These are phyloP conservation scores for Pseudonitzschia delicatissima DNA, from an alignment of 108 stramenopile species.

Conservation along the genomic window DNA sequence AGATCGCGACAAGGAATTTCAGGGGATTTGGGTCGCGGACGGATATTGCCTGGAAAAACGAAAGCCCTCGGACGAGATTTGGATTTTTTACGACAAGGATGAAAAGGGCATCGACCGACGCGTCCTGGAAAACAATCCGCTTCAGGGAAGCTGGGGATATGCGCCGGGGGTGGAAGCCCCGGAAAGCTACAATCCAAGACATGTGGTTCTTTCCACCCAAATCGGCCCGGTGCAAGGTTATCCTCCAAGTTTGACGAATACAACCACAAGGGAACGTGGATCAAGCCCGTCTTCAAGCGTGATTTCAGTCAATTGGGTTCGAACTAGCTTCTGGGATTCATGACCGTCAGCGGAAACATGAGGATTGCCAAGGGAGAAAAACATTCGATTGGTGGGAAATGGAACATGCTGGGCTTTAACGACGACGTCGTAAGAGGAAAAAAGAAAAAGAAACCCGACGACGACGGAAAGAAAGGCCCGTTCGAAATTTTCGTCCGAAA, in stretches of 20 bases:
- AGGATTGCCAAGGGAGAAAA: constrained; percentile 12
- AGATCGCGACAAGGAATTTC: constrained; percentile 7
- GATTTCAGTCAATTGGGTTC: constrained; percentile 13
- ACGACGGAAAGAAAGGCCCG: constrained; percentile 4
- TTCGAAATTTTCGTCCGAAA: constrained; percentile 26
- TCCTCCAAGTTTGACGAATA: constrained; percentile 6
- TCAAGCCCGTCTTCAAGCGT: constrained; percentile 28
- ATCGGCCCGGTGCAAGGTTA: constrained; percentile 8
- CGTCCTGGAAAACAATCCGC: constrained; percentile 28
- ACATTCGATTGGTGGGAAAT: constrained; percentile 18
- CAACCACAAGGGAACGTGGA: constrained; percentile 19
- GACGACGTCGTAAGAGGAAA: constrained; percentile 22
- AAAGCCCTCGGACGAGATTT: constrained; percentile 3
- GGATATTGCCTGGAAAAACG: constrained; percentile 16
- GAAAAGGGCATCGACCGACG: constrained; percentile 9
- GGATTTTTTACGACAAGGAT: constrained; percentile 27
- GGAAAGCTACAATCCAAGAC: constrained; percentile 7
- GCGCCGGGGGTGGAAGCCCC: not conserved
- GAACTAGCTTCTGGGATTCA: constrained; percentile 18
- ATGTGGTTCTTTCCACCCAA: constrained; percentile 24
- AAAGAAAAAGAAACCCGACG: not conserved
- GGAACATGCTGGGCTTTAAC: constrained; percentile 36
- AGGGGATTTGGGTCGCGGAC: constrained; percentile 22
- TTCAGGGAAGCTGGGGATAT: constrained; percentile 27
- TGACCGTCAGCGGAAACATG: constrained; percentile 19